Evolutionary conservation across 2,329 filamentous ascomycete genomes (phyloP), one percentile per base, ranked within the genome.

Genomic region (Cytospora leucostoma): DNA sequence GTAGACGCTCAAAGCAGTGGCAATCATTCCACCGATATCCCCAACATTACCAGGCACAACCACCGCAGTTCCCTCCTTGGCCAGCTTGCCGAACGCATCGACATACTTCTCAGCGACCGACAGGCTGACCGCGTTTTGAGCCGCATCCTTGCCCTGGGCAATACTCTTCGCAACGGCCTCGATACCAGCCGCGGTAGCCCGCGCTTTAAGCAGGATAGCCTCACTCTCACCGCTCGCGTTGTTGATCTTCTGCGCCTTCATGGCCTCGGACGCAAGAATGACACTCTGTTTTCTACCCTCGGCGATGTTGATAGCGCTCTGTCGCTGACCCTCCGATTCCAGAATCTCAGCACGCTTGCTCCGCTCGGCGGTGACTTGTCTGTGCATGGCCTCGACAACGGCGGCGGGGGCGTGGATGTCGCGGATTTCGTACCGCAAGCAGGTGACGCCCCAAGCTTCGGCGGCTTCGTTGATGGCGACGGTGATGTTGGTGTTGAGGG

Each of bases 401-500:
- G 90, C 90, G 37, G 89, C 91, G 1, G 95, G 95, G 0, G 95
- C 95, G 78, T 99, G 95, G 72, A 99, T 99, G 77, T 99, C 95
- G 69, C 95, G 86, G 75, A 99, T 99, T 78, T 99, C 95, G 81
- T 99, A 99, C 64, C 95, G 90, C 66, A 99, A 84, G 74, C 95
- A 99, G 38, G 92, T 92, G 21, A 99, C 92, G 65, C 95, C 95
- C 95, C 95, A 99, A 60, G 94, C 94, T 71, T 96, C 90, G 5
- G 95, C 94, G 1, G 95, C 95, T 76, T 98, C 94, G 76, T 99
- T 99, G 83, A 99, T 98, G 51, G 95, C 94, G 63, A 92, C 89
- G n/a, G 95, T 98, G 75, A 99, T 99, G 79, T 99, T 98, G 68
- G 88, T 93, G 82, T 99, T 99, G 69, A 99, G 88, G 21, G 93